phyloP scores from a whole-genome alignment of 2,329 filamentous ascomycete genomes.

The Xylaria polymorpha region DNA sequence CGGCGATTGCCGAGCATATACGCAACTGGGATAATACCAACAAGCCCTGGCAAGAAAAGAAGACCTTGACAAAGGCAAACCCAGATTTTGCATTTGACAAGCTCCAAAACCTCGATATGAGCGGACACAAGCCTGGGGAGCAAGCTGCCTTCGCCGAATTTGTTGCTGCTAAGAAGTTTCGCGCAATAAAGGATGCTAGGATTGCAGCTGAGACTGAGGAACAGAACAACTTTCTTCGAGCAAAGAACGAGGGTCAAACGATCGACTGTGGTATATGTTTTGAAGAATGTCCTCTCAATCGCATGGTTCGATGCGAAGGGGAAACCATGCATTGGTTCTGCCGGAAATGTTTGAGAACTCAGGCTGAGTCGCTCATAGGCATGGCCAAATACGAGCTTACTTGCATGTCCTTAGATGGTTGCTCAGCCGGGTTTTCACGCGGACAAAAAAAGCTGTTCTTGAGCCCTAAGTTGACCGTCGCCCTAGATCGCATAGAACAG shows the following conservation, averaged over 20 bases:
- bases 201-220: constrained; percentile 47
- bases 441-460: constrained; percentile 68
- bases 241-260: constrained; percentile 63
- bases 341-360: constrained; percentile 69
- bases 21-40: constrained; percentile 40
- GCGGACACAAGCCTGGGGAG: constrained; percentile 35
- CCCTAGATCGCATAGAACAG: constrained; percentile 77
- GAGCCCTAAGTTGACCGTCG: constrained; percentile 66
- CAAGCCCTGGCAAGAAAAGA: constrained; percentile 49
- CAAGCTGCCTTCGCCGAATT: constrained; percentile 55
- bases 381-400: constrained; percentile 73
- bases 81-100: constrained; percentile 37
- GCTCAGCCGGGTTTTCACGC: constrained; percentile 69
- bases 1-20: constrained; percentile 48
- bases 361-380: constrained; percentile 76
- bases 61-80: constrained; percentile 38
- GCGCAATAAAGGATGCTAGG: constrained; percentile 46
- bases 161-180: constrained; percentile 51
- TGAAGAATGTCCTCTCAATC: constrained; percentile 71
- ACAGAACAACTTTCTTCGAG: constrained; percentile 54
- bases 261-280: constrained; percentile 81
- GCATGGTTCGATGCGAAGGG: constrained; percentile 75
- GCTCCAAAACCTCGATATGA: constrained; percentile 39
- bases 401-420: constrained; percentile 78
- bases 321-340: constrained; percentile 75